These are phyloP conservation scores for Arachnopeziza araneosa DNA, from an alignment of 2,329 filamentous ascomycete species.

Conservation along the genomic window DNA sequence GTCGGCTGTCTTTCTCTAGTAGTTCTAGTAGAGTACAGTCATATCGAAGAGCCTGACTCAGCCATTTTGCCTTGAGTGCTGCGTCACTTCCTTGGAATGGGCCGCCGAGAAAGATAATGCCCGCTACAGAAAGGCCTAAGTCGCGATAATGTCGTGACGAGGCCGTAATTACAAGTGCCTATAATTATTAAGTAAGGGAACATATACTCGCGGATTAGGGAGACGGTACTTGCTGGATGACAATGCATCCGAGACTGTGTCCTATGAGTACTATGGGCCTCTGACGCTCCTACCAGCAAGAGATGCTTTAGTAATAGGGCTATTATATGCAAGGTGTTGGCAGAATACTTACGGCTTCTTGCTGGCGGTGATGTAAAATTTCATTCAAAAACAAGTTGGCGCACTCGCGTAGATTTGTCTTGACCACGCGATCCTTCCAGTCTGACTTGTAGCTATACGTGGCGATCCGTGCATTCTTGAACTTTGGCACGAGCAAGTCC, in stretches of 20 bases:
- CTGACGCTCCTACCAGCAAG: not conserved
- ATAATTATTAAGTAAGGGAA: not conserved
- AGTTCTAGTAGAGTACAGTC: not conserved
- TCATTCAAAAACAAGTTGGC: not conserved
- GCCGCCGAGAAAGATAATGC: slow-evolving; percentile 15
- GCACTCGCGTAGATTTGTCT: slow-evolving; percentile 14
- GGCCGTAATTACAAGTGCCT: not conserved
- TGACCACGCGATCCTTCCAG: slow-evolving; percentile 10
- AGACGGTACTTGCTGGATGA: slow-evolving; percentile 6
- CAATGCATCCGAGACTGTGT: slow-evolving; percentile 14
- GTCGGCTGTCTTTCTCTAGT: not conserved
- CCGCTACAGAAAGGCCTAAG: slow-evolving; percentile 8
- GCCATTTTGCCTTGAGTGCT: slow-evolving; percentile 1
- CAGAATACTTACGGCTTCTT: not conserved
- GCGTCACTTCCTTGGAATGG: slow-evolving; percentile 15
- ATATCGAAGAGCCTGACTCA: not conserved
- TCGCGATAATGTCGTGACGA: slow-evolving; percentile 5
- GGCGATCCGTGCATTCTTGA: slow-evolving; percentile 13
- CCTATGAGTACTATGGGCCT: slow-evolving; percentile 15
- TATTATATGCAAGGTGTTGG: not conserved
- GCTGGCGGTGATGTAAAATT: not conserved
- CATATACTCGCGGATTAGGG: not conserved
- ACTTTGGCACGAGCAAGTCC: slow-evolving; percentile 13
- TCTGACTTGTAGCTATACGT: slow-evolving; percentile 19
- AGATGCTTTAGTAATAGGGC: not conserved